Evolutionary conservation across 805 yeast genomes (phyloP).

Genomic region (Pichia rugopelliculosa): DNA sequence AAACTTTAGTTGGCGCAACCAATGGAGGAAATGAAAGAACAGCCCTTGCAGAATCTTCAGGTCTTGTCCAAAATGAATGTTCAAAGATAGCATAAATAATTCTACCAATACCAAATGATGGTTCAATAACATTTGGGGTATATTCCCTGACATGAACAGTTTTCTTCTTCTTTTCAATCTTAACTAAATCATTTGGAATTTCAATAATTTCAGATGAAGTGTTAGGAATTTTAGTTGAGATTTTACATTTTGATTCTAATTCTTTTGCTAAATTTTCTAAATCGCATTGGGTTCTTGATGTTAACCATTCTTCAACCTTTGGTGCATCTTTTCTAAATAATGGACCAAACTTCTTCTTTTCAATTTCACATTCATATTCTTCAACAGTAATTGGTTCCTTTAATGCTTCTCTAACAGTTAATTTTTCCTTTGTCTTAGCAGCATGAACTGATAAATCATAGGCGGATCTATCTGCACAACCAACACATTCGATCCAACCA

Average conservation of each 20-base stretch:
- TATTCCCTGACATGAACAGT: conserved; percentile 91
- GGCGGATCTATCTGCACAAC: conserved; percentile 99
- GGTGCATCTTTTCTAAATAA: conserved; percentile 96
- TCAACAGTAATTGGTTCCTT: conserved; percentile 80
- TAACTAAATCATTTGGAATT: conserved; percentile 62
- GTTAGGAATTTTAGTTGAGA: conserved; percentile 61
- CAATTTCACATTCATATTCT: conserved; percentile 74
- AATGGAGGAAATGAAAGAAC: conserved; percentile 83
- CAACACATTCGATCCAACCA: conserved; percentile 99
- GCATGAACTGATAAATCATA: conserved; percentile 94
- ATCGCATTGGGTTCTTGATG: conserved; percentile 74
- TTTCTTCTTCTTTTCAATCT: conserved; percentile 69
- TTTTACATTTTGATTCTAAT: conserved; percentile 53
- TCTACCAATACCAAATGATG: conserved; percentile 98
- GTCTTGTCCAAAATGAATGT: conserved; percentile 92
- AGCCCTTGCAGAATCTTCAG: conserved; percentile 81
- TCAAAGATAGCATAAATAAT: conserved; percentile 88
- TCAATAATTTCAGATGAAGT: conserved; percentile 49
- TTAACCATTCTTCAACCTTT: conserved; percentile 74
- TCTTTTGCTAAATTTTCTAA: conserved; percentile 69
- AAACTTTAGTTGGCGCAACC: conserved; percentile 96
- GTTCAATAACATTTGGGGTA: conserved; percentile 97
- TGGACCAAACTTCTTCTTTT: conserved; percentile 96
- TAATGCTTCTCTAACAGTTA: conserved; percentile 87
- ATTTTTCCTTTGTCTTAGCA: conserved; percentile 88